These are phyloP conservation scores for Phytopythium vexans DNA, from an alignment of 352 stramenopile genomes.

Conservation along the genomic window DNA sequence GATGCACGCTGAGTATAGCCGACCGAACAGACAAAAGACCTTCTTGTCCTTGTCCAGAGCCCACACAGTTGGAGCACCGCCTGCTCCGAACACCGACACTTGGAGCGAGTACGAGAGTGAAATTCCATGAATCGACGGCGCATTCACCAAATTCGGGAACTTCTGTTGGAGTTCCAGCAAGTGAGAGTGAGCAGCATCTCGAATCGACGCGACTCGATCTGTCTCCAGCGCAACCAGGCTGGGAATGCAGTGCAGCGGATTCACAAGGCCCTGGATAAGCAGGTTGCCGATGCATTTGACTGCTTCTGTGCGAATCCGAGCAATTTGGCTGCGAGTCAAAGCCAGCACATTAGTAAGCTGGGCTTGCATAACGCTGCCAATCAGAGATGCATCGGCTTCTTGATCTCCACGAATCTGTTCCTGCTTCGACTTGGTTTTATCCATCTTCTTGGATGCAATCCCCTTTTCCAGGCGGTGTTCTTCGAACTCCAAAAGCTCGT, in stretches of 20 bases:
- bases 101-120: constrained; percentile 67
- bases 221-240: constrained; percentile 77
- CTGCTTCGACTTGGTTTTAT: constrained; percentile 61
- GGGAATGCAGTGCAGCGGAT: constrained; percentile 71
- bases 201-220: constrained; percentile 61
- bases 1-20: constrained; percentile 68
- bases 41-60: constrained; percentile 68
- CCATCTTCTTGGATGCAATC: constrained; percentile 28
- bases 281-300: constrained; percentile 61
- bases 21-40: constrained; percentile 64
- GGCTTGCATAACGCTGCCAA: constrained; percentile 85
- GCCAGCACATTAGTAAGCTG: constrained; percentile 62
- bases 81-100: constrained; percentile 43
- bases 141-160: constrained; percentile 48
- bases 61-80: constrained; percentile 27
- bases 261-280: constrained; percentile 77
- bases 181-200: constrained; percentile 65
- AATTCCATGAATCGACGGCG: constrained; percentile 60
- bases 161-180: constrained; percentile 60
- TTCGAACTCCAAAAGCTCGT: constrained; percentile 67
- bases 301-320: constrained; percentile 66
- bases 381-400: constrained; percentile 80
- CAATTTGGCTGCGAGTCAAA: constrained; percentile 47
- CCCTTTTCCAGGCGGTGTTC: constrained; percentile 65
- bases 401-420: constrained; percentile 84